Percentiles rank a stretch among this genome's conserved stretches.
Conservation (phyloP, 2,329 filamentous ascomycete species). For the Xylariaceae sp. region DNA sequence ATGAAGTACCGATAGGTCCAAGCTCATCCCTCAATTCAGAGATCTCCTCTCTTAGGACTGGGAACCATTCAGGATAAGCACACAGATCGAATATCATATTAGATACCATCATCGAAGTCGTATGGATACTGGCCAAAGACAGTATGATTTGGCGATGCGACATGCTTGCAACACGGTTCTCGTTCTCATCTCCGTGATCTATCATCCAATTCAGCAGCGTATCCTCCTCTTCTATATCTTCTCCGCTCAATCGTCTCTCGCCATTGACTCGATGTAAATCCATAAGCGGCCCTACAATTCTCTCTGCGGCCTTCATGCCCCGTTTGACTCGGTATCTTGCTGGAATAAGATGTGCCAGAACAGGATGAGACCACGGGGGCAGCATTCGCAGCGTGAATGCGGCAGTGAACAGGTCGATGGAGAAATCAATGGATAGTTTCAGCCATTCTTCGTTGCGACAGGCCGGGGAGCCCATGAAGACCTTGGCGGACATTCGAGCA, state of each 20-base stretch:
- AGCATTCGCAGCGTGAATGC: slow-evolving; percentile 12
- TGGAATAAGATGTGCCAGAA: slow-evolving; percentile 33
- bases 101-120: slow-evolving; percentile 1
- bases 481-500: slow-evolving; percentile 5
- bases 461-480: slow-evolving; percentile 11
- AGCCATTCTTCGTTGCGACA: slow-evolving; percentile 14
- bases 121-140: slow-evolving; percentile 7
- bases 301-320: not conserved
- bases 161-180: slow-evolving; percentile 4
- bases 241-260: not conserved
- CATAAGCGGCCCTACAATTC: slow-evolving; percentile 4
- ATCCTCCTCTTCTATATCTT: slow-evolving; percentile 10
- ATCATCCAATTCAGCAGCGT: slow-evolving; percentile 13
- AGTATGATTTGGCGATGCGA: slow-evolving; percentile 4
- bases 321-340: slow-evolving; percentile 3
- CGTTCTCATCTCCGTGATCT: slow-evolving; percentile 4
- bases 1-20: not conserved
- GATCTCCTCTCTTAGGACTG: slow-evolving; percentile 10
- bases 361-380: slow-evolving; percentile 7
- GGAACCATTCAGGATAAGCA: slow-evolving; percentile 10
- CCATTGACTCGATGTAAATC: slow-evolving; percentile 4
- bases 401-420: slow-evolving; percentile 8
- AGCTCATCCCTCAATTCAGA: slow-evolving; percentile 1
- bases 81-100: slow-evolving; percentile 12
- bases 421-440: slow-evolving; percentile 9